Evolutionary conservation across 306 rosid species (phyloP), one percentile per base, ranked within the genome.

Genomic region (Amphicarpaea edgeworthii): DNA sequence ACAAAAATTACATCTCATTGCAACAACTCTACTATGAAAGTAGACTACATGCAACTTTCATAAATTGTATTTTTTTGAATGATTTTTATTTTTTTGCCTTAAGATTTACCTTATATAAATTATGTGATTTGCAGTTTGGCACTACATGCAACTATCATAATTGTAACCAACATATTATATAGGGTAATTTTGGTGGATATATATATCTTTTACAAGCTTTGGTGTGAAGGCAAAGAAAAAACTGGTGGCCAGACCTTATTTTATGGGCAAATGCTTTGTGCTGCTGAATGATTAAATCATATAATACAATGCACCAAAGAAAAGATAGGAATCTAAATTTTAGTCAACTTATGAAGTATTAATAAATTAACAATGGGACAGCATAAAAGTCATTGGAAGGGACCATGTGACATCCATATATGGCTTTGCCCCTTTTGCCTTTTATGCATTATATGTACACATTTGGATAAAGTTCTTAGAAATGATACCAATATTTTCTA

Each of bases 241-340:
- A 26, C 6, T 26, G 73, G 68, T 28, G 54, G 21, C 54, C 2
- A 51, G 2, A 63, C 17, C 51, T 53, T 8, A 37, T 59, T 34
- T 58, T 58, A 21, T 21, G 26, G 7, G 5, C 9, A 40, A 59
- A 59, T 46, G 72, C 17, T 11, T 21, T 15, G 30, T 12, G 37
- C 1, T 12, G 37, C 1, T 28, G 30, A 65, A 34, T 67, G 62
- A 62, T 63, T 63, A 62, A 63, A 24, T n/a, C n/a, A n/a, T n/a
- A n/a, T n/a, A n/a, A n/a, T 46, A 1, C 73, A 45, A 34, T n/a
- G 9, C 3, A 14, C 10, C 10, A 16, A 16, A 38, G 16, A 26
- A 8, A 53, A 37, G 68, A 87, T 71, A 77, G 76, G 88, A 83
- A 80, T 87, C 41, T 67, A 14, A 5, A 62, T 70, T 45, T 77